A percentile compares a stretch with the other conserved stretches of the same genome.
Evolutionary conservation across 768 basidiomycete species (phyloP).

Genomic region (Clavaria fumosa): DNA sequence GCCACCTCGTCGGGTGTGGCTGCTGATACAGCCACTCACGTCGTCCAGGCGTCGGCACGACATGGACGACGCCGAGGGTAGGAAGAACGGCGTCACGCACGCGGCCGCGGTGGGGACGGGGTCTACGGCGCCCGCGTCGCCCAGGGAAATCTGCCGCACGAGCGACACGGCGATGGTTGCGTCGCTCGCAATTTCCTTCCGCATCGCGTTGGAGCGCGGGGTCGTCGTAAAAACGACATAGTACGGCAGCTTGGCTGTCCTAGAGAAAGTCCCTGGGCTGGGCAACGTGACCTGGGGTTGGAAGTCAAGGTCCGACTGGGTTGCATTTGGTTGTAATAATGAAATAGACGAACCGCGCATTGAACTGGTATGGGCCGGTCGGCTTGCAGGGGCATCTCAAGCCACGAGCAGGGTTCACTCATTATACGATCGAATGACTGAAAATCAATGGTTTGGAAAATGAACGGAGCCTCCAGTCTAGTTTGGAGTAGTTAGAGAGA

Average conservation of each 20-base stretch:
- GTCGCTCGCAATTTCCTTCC: conserved; percentile 53
- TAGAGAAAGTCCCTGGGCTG: conserved; percentile 42
- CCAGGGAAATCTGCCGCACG: no score
- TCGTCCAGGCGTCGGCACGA: no score
- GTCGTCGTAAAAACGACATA: conserved; percentile 61
- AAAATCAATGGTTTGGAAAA: conserved; percentile 42
- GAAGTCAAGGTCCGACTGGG: conserved; percentile 7
- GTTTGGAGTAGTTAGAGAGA: conserved; percentile 7
- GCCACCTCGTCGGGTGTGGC: no score
- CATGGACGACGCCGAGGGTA: no score
- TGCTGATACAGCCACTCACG: no score
- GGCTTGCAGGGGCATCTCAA: conserved; percentile 49
- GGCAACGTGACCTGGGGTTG: conserved; percentile 45
- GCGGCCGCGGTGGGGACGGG: no score
- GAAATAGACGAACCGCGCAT: conserved; percentile 40
- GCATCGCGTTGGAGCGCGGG: conserved; percentile 35
- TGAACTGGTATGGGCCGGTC: conserved; percentile 49
- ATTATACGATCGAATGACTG: conserved; percentile 36
- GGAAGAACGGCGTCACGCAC: no score
- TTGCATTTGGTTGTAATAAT: conserved; percentile 2
- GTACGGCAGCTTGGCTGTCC: conserved; percentile 47
- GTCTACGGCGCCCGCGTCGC: no score
- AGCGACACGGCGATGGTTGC: conserved; percentile 58
- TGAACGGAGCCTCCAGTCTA: conserved; percentile 51
- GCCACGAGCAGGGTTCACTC: conserved; percentile 37